A percentile compares a stretch with the other conserved stretches of the same genome.
Evolutionary conservation across 768 basidiomycete genomes (phyloP).

Genomic region (Crepidotus variabilis): DNA sequence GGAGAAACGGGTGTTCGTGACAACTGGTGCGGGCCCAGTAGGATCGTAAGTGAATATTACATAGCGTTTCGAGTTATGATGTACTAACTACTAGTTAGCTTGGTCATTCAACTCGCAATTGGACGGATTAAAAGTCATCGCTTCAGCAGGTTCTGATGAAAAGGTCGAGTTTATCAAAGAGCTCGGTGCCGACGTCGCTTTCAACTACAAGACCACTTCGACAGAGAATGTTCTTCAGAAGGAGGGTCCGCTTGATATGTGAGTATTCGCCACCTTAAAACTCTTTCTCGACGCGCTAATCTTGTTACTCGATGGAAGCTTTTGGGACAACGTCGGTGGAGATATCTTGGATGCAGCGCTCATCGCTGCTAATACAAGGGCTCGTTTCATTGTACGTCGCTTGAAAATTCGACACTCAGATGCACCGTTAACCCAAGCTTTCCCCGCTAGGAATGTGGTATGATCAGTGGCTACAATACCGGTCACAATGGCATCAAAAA

Average conservation of each 20-base stretch:
- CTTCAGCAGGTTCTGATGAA: slow-evolving; percentile 68
- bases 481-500: slow-evolving; percentile 30
- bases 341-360: slow-evolving; percentile 55
- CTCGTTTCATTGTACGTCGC: slow-evolving; percentile 47
- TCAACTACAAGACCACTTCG: slow-evolving; percentile 67
- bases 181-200: slow-evolving; percentile 65
- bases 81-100: slow-evolving; percentile 16
- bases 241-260: slow-evolving; percentile 51
- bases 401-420: not conserved
- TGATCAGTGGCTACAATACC: slow-evolving; percentile 35
- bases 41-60: slow-evolving; percentile 47
- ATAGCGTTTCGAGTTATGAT: not conserved
- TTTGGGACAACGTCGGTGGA: slow-evolving; percentile 61
- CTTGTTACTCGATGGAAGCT: slow-evolving; percentile 22
- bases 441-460: slow-evolving; percentile 36
- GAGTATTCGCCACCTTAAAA: slow-evolving; percentile 8
- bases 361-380: slow-evolving; percentile 35
- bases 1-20: slow-evolving; percentile 40
- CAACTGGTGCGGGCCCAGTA: slow-evolving; percentile 45
- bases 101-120: slow-evolving; percentile 46
- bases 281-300: not conserved
- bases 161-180: slow-evolving; percentile 61
- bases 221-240: slow-evolving; percentile 47
- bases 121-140: slow-evolving; percentile 63
- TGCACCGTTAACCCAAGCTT: not conserved